Evolutionary conservation across 257 asterid genomes (phyloP).

Genomic region (Cruciata laevipes): DNA sequence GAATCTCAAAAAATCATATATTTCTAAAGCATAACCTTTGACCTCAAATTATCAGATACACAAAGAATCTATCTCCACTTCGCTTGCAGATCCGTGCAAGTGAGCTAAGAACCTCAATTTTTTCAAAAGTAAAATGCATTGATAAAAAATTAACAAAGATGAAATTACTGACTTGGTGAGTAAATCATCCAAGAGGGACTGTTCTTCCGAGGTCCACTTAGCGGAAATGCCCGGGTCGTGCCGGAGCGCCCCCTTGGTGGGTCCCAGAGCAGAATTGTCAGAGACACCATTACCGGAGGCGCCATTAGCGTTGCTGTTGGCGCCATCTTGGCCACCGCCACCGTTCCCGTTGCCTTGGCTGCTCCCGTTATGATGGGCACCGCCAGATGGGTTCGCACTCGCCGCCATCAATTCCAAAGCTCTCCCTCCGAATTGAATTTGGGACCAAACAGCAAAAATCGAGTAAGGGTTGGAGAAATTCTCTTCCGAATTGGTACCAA

Average conservation of each 20-base stretch:
- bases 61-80: not conserved
- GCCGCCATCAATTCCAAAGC: slow-evolving; percentile 60
- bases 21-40: not conserved
- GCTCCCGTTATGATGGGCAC: slow-evolving; percentile 1
- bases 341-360: slow-evolving; percentile 25
- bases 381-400: slow-evolving; percentile 66
- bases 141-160: not conserved
- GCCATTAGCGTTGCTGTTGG: slow-evolving; percentile 42
- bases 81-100: not conserved
- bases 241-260: slow-evolving; percentile 50
- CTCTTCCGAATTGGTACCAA: not conserved
- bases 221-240: slow-evolving; percentile 75
- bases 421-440: not conserved
- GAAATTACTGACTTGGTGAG: slow-evolving; percentile 49
- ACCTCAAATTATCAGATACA: not conserved
- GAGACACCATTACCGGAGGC: slow-evolving; percentile 29
- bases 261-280: slow-evolving; percentile 56
- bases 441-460: not conserved
- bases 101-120: not conserved
- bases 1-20: not conserved
- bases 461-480: not conserved
- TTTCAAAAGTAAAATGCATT: not conserved
- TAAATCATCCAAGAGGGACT: slow-evolving; percentile 68
- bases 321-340: slow-evolving; percentile 29
- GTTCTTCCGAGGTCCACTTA: slow-evolving; percentile 76